These are phyloP conservation scores for Coemansia sp. DNA, from an alignment of 192 early-diverging fungal species.

Conservation along the genomic window DNA sequence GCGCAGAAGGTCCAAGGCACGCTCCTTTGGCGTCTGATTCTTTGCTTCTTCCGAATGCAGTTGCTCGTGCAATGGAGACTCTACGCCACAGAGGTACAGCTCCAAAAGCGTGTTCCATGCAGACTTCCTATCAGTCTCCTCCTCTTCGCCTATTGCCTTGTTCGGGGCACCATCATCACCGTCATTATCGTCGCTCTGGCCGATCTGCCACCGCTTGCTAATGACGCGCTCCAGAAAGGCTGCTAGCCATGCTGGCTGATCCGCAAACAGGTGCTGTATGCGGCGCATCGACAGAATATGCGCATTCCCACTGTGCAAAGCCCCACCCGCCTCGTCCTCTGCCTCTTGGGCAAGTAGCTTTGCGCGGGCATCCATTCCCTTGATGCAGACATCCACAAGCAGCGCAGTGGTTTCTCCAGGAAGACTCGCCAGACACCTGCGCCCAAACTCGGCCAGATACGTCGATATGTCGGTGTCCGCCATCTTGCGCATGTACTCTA, in stretches of 20 bases:
- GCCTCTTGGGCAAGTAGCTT: neutral
- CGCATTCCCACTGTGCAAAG: neutral
- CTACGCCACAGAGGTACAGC: slow-evolving; percentile 71
- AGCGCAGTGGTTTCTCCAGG: slow-evolving; percentile 48
- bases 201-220: slow-evolving; percentile 66
- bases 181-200: neutral
- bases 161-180: slow-evolving; percentile 6
- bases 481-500: slow-evolving; percentile 71
- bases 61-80: slow-evolving; percentile 38
- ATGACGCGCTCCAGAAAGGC: slow-evolving; percentile 85
- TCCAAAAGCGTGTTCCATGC: slow-evolving; percentile 94
- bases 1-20: slow-evolving; percentile 70
- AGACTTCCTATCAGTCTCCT: slow-evolving; percentile 64
- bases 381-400: slow-evolving; percentile 47
- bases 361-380: slow-evolving; percentile 34
- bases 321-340: neutral
- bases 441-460: slow-evolving; percentile 49
- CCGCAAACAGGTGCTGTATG: slow-evolving; percentile 91
- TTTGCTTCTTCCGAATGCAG: neutral
- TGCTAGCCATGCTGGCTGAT: slow-evolving; percentile 74
- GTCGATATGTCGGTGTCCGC: slow-evolving; percentile 28
- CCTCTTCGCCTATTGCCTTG: slow-evolving; percentile 22
- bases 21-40: slow-evolving; percentile 52
- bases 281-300: slow-evolving; percentile 52
- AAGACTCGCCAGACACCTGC: slow-evolving; percentile 38